Evolutionary conservation across 108 stramenopile species (phyloP).

Genomic region (Nitzschia sp.): DNA sequence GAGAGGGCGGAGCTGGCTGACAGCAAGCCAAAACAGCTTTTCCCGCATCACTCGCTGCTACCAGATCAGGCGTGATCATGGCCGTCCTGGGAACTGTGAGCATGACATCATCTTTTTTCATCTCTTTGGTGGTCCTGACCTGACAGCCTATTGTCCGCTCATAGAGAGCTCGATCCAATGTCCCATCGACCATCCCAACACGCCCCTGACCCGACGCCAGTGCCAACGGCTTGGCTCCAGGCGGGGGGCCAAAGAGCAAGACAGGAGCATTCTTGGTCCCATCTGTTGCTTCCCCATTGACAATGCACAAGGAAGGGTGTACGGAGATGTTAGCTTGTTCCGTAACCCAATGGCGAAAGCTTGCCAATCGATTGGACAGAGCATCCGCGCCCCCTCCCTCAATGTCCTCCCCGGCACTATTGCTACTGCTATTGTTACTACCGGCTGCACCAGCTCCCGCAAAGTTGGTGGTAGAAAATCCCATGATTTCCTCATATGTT

Average conservation of each 20-base stretch:
- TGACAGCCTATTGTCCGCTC: slow-evolving; percentile 88
- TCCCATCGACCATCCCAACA: slow-evolving; percentile 70
- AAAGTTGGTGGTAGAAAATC: slow-evolving; percentile 17
- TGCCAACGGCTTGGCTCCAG: slow-evolving; percentile 25
- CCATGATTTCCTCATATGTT: slow-evolving; percentile 48
- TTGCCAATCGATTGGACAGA: slow-evolving; percentile 59
- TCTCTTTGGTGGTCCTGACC: slow-evolving; percentile 64
- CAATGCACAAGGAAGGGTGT: slow-evolving; percentile 75
- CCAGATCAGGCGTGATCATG: slow-evolving; percentile 83
- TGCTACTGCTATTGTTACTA: too few relatives aligned
- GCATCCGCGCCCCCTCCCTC: slow-evolving; percentile 51
- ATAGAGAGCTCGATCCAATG: slow-evolving; percentile 67
- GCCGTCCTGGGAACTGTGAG: slow-evolving; percentile 66
- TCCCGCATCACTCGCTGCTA: slow-evolving; percentile 84
- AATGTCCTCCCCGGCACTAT: slow-evolving; percentile 16
- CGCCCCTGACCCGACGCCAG: slow-evolving; percentile 31
- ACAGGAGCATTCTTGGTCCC: slow-evolving; percentile 85
- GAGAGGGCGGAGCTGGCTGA: slow-evolving; percentile 3
- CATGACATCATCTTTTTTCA: slow-evolving; percentile 77
- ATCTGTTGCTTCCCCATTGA: slow-evolving; percentile 87
- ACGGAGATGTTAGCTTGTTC: slow-evolving; percentile 61
- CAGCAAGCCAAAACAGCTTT: slow-evolving; percentile 74
- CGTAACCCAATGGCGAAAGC: slow-evolving; percentile 76
- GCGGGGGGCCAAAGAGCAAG: slow-evolving; percentile 55
- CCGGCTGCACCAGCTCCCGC: too few relatives aligned